Conservation (phyloP, 1,284 basidiomycete genomes). For the Cryptococcus sp. region DNA sequence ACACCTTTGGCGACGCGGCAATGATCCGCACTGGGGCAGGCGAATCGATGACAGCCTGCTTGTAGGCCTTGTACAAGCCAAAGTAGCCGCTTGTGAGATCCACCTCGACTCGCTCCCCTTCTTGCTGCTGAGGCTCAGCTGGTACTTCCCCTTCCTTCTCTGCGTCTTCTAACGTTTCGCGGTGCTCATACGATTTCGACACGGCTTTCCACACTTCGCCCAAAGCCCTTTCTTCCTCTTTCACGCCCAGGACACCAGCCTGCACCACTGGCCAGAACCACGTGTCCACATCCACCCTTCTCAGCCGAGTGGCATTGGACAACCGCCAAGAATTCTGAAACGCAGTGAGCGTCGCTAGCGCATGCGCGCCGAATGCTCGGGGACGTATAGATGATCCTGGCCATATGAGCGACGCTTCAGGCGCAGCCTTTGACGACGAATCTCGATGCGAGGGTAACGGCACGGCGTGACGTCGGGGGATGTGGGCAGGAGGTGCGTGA, state of each 20-base stretch:
- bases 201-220: constrained; percentile 50
- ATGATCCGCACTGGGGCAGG: constrained; percentile 70
- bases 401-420: constrained; percentile 42
- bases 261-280: constrained; percentile 79
- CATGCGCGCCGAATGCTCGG: constrained; percentile 42
- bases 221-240: constrained; percentile 75
- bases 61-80: constrained; percentile 80
- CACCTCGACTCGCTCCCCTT: constrained; percentile 31
- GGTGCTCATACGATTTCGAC: constrained; percentile 17
- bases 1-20: constrained; percentile 81
- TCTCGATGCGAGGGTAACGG: constrained; percentile 25
- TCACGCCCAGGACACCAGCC: constrained; percentile 76
- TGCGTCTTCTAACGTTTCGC: no score
- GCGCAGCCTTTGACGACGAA: constrained; percentile 6
- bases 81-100: constrained; percentile 95
- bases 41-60: constrained; percentile 66
- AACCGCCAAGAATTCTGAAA: constrained; percentile 52
- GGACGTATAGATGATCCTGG: constrained; percentile 46
- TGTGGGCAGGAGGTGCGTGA: constrained; percentile 46
- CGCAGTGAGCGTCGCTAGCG: constrained; percentile 47
- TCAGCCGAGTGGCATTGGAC: constrained; percentile 39
- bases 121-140: constrained; percentile 5
- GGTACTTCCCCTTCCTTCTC: constrained; percentile 12
- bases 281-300: constrained; percentile 57
- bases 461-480: constrained; percentile 37